A percentile compares a stretch with the other conserved stretches of the same genome.
Evolutionary conservation across 768 basidiomycete species (phyloP).

Genomic region (Pisolithus albus): DNA sequence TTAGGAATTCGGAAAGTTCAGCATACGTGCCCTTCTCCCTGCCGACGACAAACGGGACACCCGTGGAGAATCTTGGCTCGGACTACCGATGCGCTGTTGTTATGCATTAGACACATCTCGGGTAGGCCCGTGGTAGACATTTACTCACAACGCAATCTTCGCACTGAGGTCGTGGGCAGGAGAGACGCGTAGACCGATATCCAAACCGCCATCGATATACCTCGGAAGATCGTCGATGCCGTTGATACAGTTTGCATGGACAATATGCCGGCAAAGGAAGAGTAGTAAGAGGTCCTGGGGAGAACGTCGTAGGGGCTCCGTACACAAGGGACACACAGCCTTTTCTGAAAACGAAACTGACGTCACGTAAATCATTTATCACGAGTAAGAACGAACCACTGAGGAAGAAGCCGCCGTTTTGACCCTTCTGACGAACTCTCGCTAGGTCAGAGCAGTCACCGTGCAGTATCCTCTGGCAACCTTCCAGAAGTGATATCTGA

Average conservation of each 20-base stretch:
- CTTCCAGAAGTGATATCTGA: constrained; percentile 88
- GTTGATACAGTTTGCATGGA: constrained; percentile 74
- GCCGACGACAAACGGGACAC: constrained; percentile 73
- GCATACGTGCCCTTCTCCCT: constrained; percentile 40
- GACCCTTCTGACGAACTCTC: constrained; percentile 59
- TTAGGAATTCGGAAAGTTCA: neutral
- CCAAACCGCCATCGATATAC: constrained; percentile 47
- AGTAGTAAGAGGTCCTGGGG: constrained; percentile 59
- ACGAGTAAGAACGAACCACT: constrained; percentile 47
- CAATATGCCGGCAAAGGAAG: constrained; percentile 84
- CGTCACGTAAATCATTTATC: no score
- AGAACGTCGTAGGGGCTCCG: constrained; percentile 46
- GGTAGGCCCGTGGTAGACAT: neutral
- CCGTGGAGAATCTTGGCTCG: constrained; percentile 56
- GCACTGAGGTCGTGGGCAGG: constrained; percentile 46
- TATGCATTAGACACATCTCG: constrained; percentile 6
- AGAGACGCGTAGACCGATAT: constrained; percentile 34
- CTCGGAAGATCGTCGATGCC: constrained; percentile 57
- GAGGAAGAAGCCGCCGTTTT: constrained; percentile 74
- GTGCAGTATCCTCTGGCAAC: constrained; percentile 81
- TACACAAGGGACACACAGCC: constrained; percentile 62
- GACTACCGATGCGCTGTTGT: constrained; percentile 64
- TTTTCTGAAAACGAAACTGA: constrained; percentile 39
- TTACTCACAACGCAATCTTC: constrained; percentile 72
- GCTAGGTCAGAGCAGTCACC: constrained; percentile 76